A percentile compares a stretch with the other conserved stretches of the same genome.
Conservation (phyloP, 352 stramenopile species). For the Phytophthora pistaciae region DNA sequence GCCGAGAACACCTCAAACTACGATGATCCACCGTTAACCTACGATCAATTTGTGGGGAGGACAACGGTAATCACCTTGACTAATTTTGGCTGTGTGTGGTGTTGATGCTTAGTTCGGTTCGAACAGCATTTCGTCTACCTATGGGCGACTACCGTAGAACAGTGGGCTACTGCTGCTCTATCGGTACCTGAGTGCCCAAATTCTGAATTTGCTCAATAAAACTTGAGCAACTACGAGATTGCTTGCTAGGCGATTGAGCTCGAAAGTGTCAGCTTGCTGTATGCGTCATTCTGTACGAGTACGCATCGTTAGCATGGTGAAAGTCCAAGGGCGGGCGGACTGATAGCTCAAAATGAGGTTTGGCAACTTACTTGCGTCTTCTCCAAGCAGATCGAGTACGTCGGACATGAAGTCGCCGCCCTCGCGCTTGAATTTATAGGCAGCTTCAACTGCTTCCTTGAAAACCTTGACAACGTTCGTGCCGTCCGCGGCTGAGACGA, state of each 20-base stretch:
- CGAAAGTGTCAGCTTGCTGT: neutral
- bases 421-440: slow-evolving; percentile 90
- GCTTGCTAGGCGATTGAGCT: neutral
- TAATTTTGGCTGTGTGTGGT: slow-evolving; percentile 17
- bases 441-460: slow-evolving; percentile 87
- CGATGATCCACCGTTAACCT: neutral
- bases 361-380: slow-evolving; percentile 50
- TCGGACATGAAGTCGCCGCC: slow-evolving; percentile 94
- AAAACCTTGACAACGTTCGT: slow-evolving; percentile 98
- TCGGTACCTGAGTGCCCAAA: neutral
- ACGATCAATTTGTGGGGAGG: neutral
- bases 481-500: slow-evolving; percentile 95
- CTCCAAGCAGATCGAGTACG: slow-evolving; percentile 90
- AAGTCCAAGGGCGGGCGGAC: neutral
- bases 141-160: neutral
- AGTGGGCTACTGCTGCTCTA: neutral
- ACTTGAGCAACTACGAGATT: neutral
- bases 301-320: neutral
- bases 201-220: neutral
- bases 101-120: neutral
- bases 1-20: neutral
- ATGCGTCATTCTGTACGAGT: slow-evolving; percentile 14
- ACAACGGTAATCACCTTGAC: neutral
- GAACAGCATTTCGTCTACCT: neutral
- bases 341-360: neutral